Evolutionary conservation across 306 rosid genomes (phyloP).

Genomic region (Fragaria ananassa): DNA sequence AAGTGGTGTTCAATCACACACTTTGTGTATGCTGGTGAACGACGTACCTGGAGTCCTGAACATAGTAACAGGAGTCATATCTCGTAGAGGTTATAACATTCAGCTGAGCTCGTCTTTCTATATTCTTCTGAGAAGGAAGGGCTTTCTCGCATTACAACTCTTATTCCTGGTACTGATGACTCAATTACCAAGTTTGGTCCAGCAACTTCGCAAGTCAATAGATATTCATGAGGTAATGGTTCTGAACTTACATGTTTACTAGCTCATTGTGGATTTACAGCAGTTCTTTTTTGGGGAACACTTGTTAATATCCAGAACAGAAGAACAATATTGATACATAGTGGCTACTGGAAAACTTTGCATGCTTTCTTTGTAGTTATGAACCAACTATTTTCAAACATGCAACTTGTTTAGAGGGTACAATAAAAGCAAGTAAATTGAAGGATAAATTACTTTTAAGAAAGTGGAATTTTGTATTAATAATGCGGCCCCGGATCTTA

Average conservation of each 20-base stretch:
- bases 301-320: background rate
- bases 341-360: background rate
- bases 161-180: constrained; percentile 54
- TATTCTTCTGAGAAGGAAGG: constrained; percentile 41
- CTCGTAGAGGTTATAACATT: constrained; percentile 63
- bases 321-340: background rate
- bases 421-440: background rate
- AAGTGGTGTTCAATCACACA: constrained; percentile 49
- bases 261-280: background rate
- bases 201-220: constrained; percentile 50
- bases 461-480: background rate
- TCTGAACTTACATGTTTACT: constrained; percentile 2
- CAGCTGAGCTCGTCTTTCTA: constrained; percentile 2
- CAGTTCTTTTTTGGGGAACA: background rate
- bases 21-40: constrained; percentile 55
- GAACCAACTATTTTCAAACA: background rate
- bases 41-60: constrained; percentile 57
- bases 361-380: background rate
- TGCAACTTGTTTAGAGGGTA: background rate
- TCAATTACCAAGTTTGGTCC: constrained; percentile 51
- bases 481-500: background rate
- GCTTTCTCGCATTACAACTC: constrained; percentile 58
- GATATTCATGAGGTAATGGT: constrained; percentile 53
- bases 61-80: constrained; percentile 51
- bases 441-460: background rate